Percentiles rank a stretch among this genome's conserved stretches.
Conservation (phyloP, 2,329 filamentous ascomycete genomes). For the Colletotrichum karsti region DNA sequence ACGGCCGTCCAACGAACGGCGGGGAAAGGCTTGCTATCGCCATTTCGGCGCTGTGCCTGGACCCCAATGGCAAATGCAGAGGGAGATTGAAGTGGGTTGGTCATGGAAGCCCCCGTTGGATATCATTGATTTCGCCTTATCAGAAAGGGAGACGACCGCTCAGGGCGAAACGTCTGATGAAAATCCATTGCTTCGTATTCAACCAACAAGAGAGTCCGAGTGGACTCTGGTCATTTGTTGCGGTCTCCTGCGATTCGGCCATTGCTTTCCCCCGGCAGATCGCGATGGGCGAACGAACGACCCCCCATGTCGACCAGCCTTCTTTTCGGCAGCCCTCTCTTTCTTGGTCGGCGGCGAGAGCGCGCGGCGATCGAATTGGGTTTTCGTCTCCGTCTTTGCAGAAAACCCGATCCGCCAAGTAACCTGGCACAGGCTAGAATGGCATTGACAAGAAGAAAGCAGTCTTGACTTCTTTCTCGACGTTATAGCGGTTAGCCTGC, state of each 20-base stretch:
- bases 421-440: not conserved
- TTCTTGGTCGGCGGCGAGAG: not conserved
- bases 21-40: not conserved
- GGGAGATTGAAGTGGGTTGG: constrained; percentile 14
- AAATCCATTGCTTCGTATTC: not conserved
- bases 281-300: constrained; percentile 2
- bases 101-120: not conserved
- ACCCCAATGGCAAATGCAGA: not conserved
- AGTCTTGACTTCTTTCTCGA: not conserved
- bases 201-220: not conserved
- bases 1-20: not conserved
- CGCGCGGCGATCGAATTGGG: constrained; percentile 12
- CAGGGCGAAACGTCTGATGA: not conserved
- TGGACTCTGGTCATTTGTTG: not conserved
- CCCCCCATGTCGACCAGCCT: not conserved
- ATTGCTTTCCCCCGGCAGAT: not conserved
- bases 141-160: not conserved
- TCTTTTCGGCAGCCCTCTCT: not conserved
- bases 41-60: not conserved
- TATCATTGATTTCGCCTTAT: not conserved
- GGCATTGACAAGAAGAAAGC: not conserved
- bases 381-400: constrained; percentile 19
- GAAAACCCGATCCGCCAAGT: not conserved
- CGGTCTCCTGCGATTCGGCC: not conserved
- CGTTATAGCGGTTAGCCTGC: not conserved